These are phyloP conservation scores for Fragilaria crotonensis DNA, from an alignment of 108 stramenopile species.

Conservation along the genomic window DNA sequence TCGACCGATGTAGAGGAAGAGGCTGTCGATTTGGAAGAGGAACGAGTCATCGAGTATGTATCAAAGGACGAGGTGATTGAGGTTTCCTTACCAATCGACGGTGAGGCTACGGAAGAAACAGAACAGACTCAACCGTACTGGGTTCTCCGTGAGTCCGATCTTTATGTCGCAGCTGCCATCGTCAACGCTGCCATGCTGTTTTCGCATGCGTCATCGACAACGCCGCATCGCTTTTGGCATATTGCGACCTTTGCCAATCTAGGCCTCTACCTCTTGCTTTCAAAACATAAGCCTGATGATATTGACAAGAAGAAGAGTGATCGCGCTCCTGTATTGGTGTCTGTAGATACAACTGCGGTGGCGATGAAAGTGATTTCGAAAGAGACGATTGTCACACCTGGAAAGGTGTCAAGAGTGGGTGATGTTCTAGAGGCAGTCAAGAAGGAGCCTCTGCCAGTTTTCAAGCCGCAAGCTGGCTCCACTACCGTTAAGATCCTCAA, in stretches of 20 bases:
- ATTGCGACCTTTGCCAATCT: conserved; percentile 49
- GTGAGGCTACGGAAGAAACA: neutral
- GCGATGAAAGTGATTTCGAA: neutral
- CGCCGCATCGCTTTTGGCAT: conserved; percentile 51
- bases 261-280: conserved; percentile 25
- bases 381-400: neutral
- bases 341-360: neutral
- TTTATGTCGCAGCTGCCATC: conserved; percentile 18
- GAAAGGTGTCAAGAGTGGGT: neutral
- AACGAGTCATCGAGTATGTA: neutral
- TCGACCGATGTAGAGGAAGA: conserved; percentile 5
- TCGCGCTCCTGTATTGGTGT: neutral
- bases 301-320: neutral
- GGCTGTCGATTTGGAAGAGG: conserved; percentile 6
- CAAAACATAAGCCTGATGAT: conserved; percentile 20
- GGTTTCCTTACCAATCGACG: neutral
- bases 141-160: conserved; percentile 19
- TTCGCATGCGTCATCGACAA: conserved; percentile 30
- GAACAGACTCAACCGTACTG: conserved; percentile 2
- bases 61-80: conserved; percentile 4
- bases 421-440: neutral
- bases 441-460: neutral
- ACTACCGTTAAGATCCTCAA: conserved; percentile 53
- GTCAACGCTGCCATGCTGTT: conserved; percentile 41
- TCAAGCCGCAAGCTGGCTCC: conserved; percentile 50